Base-by-base conservation (phyloP, 768 basidiomycete genomes). In the Agrocybe pediades region DNA sequence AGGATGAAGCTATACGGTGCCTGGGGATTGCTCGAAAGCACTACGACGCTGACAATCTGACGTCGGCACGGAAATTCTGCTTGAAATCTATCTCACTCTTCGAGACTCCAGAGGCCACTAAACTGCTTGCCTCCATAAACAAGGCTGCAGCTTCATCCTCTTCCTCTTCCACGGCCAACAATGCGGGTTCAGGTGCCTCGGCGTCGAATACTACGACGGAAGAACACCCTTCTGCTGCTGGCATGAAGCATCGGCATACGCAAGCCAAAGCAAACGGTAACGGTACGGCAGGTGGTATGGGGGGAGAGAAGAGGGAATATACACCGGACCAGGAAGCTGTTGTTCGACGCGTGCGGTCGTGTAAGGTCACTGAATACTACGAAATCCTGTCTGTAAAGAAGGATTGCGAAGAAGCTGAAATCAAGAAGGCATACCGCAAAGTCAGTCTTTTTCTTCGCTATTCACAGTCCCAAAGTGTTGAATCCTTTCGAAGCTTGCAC, bases 351-450 rank as follows among this genome's bases (percentile, higher is more conserved):
- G 89, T 98, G 43, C 81, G 88, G 62, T 68, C 76, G 25, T 98
- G 96, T 77, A 92, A 90, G 70, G 82, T 86, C 23, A 90, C 91
- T 23, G 87, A 90, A 65, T 98, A 96, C 69, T 98, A 98, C 68
- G 92, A 92, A 69, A 98, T 98, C 57, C 70, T 98, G 61, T 78
- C 81, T 6, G 68, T 94, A 59, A 84, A 88, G 70, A 84, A 78
- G 68, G 87, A 86, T 15, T 94, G 92, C 63, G 90, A 92, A 27
- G 93, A 94, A 64, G 78, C 65, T 3, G 92, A 92, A 30, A 80
- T 95, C 51, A 95, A 97, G 80, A 95, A 92, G 73, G 95, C 95
- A 7, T 98, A 98, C 78, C 83, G 95, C 50, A 98, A 97, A 84
- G 95, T 96, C 51, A 19, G 69, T 68, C 26, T 57, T 13, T 21